These are phyloP conservation scores for Geotrichum candidum DNA, from an alignment of 1,139 yeast species.

Conservation along the genomic window DNA sequence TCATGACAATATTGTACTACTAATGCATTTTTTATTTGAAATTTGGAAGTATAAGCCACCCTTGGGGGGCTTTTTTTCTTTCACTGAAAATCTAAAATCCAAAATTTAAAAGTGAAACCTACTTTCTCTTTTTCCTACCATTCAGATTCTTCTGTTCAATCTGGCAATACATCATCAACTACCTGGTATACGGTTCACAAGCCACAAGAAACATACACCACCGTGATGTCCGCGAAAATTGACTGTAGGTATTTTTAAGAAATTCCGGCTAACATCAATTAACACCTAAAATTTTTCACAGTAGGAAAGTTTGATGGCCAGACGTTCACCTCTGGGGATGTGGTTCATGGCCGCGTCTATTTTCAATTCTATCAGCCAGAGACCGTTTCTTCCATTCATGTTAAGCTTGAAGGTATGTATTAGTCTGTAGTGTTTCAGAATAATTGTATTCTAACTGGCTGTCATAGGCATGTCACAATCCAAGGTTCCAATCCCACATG, in stretches of 20 bases:
- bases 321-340: slow-evolving; percentile 16
- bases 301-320: slow-evolving; percentile 4
- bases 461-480: slow-evolving; percentile 14
- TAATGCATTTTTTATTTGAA: too few relatives aligned
- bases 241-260: slow-evolving; percentile 1
- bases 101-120: too few relatives aligned
- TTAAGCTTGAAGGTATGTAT: slow-evolving; percentile 17
- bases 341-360: slow-evolving; percentile 8
- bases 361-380: slow-evolving; percentile 8
- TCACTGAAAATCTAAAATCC: too few relatives aligned
- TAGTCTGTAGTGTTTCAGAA: background rate
- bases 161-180: too few relatives aligned
- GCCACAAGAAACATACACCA: background rate
- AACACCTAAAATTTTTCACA: background rate
- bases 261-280: background rate
- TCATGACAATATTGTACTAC: too few relatives aligned
- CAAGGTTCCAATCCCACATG: slow-evolving; percentile 14
- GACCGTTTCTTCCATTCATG: slow-evolving; percentile 12
- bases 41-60: too few relatives aligned
- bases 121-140: too few relatives aligned
- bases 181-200: too few relatives aligned
- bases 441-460: too few relatives aligned
- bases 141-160: too few relatives aligned
- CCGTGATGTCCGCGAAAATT: slow-evolving; percentile 9
- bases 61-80: too few relatives aligned